phyloP scores from a whole-genome alignment of 106 monocot genomes.

The Gastrodia elata region DNA sequence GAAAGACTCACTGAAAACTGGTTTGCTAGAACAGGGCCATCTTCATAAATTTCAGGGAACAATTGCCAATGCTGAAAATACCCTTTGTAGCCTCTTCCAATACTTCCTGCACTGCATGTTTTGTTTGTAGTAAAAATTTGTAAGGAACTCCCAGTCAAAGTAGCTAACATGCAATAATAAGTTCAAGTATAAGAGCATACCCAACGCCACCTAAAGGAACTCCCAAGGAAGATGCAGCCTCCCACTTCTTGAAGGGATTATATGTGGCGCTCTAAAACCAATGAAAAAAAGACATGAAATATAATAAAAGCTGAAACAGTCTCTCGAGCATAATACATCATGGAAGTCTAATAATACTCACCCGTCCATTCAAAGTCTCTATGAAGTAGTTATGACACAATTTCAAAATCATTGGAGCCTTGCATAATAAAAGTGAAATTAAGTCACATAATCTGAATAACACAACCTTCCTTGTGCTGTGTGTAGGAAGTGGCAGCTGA shows the following conservation, averaged over 20 bases:
- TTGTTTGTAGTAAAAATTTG: constrained; percentile 5
- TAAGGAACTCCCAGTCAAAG: not conserved
- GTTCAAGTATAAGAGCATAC: constrained; percentile 17
- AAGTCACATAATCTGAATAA: not conserved
- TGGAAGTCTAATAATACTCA: constrained; percentile 8
- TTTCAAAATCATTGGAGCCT: constrained; percentile 19
- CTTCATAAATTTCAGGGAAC: constrained; percentile 68
- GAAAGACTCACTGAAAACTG: constrained; percentile 75
- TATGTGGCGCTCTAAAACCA: constrained; percentile 21
- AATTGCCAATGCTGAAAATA: constrained; percentile 75
- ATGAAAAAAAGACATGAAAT: not conserved
- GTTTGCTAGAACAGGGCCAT: constrained; percentile 61
- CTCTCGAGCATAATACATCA: not conserved
- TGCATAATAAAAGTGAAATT: not conserved
- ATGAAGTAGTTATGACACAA: constrained; percentile 13
- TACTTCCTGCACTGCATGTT: constrained; percentile 71
- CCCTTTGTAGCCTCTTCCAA: constrained; percentile 87
- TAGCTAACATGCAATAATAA: not conserved
- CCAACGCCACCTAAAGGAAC: constrained; percentile 63
- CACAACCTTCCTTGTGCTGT: no score
- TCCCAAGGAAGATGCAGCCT: constrained; percentile 28
- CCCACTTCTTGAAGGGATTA: constrained; percentile 41
- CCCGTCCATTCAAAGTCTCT: constrained; percentile 34
- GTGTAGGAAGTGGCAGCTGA: no score
- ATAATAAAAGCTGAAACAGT: constrained; percentile 1